Conservation (phyloP, 2,329 filamentous ascomycete genomes). For the Aspergillus sp. region DNA sequence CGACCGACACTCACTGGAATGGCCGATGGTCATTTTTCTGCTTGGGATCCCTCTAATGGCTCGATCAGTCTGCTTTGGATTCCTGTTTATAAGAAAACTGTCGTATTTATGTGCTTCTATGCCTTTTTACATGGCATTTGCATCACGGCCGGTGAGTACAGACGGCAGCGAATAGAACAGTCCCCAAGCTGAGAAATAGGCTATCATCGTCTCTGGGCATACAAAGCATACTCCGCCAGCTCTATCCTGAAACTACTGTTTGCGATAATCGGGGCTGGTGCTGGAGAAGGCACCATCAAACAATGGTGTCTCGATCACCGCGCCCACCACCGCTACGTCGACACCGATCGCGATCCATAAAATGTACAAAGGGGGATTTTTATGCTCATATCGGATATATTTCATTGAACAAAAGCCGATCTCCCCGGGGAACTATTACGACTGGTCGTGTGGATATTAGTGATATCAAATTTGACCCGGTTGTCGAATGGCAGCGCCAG, state of each 20-base stretch:
- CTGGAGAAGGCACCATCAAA: neutral
- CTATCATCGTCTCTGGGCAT: slow-evolving; percentile 1
- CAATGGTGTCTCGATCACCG: neutral
- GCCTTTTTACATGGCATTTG: slow-evolving; percentile 75
- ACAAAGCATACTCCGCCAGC: neutral
- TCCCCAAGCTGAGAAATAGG: neutral
- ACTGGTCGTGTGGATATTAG: slow-evolving; percentile 20
- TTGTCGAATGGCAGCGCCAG: neutral
- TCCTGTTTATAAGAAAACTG: slow-evolving; percentile 63
- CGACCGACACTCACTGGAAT: slow-evolving; percentile 27
- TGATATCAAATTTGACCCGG: slow-evolving; percentile 68
- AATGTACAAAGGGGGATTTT: neutral
- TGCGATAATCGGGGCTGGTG: neutral
- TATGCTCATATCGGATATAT: neutral
- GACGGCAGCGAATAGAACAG: neutral
- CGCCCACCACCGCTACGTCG: neutral
- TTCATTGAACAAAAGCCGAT: neutral
- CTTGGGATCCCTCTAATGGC: slow-evolving; percentile 68
- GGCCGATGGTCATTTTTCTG: slow-evolving; percentile 77
- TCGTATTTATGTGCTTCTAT: slow-evolving; percentile 64
- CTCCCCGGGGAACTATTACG: too few relatives aligned
- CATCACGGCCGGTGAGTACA: slow-evolving; percentile 59
- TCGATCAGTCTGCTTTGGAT: slow-evolving; percentile 70
- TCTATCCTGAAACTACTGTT: neutral
- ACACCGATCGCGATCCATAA: neutral